Evolutionary conservation across 2,329 filamentous ascomycete genomes (phyloP).

Genomic region (Rutstroemia sp.): DNA sequence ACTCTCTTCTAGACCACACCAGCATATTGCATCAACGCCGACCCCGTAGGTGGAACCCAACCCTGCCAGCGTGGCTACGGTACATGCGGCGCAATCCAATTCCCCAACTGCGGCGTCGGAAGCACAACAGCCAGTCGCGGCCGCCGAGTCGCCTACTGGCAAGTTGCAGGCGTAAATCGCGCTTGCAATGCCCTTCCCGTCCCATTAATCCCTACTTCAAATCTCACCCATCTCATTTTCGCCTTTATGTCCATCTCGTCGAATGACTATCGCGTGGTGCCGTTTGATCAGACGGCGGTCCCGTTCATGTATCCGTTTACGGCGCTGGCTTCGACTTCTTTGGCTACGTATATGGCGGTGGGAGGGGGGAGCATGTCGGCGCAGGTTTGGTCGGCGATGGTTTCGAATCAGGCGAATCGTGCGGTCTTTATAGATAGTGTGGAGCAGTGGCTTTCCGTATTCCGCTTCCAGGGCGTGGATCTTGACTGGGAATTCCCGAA

Average conservation of each 20-base stretch:
- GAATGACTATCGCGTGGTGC: slow-evolving; percentile 22
- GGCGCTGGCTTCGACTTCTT: slow-evolving; percentile 27
- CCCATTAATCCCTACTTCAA: slow-evolving; percentile 28
- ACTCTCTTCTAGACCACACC: background rate
- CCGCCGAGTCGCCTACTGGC: slow-evolving; percentile 2
- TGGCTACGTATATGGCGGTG: slow-evolving; percentile 32
- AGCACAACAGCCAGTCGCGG: background rate
- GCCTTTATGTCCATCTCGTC: slow-evolving; percentile 38
- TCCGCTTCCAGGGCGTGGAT: slow-evolving; percentile 37
- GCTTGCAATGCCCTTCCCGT: slow-evolving; percentile 30
- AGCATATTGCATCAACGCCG: slow-evolving; percentile 8
- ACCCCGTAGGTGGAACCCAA: background rate
- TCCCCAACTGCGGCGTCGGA: background rate
- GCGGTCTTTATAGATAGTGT: slow-evolving; percentile 34
- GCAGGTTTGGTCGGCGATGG: slow-evolving; percentile 25
- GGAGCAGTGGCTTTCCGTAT: slow-evolving; percentile 28
- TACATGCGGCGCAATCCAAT: background rate
- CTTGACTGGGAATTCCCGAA: slow-evolving; percentile 42
- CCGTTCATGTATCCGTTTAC: slow-evolving; percentile 25
- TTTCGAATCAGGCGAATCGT: slow-evolving; percentile 20
- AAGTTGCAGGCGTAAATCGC: background rate
- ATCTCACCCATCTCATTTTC: slow-evolving; percentile 31
- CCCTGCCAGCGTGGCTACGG: slow-evolving; percentile 2
- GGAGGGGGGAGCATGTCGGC: slow-evolving; percentile 33
- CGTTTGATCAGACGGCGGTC: slow-evolving; percentile 20